Evolutionary conservation across 2,329 filamentous ascomycete genomes (phyloP).

Genomic region (Iodosphaeria phyllophila): DNA sequence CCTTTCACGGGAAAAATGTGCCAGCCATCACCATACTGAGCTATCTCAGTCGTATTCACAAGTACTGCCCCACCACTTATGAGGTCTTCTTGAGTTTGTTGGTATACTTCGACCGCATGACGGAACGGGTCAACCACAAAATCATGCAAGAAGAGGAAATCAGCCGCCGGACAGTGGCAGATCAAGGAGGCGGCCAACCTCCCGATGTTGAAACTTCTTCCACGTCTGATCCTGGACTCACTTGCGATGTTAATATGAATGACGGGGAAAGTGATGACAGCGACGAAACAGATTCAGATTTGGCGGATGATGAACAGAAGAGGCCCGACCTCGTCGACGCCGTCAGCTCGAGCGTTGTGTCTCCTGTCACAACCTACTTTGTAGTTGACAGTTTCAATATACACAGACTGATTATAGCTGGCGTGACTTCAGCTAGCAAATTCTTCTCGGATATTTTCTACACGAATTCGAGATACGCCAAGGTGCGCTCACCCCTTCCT

Average conservation of each 20-base stretch:
- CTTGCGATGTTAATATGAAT: slow-evolving; percentile 17
- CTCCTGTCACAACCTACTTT: no score
- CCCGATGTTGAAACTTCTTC: slow-evolving; percentile 3
- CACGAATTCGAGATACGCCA: slow-evolving; percentile 96
- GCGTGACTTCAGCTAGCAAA: slow-evolving; percentile 95
- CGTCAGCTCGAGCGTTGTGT: slow-evolving; percentile 19
- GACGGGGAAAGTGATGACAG: slow-evolving; percentile 15
- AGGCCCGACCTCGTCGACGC: slow-evolving; percentile 21
- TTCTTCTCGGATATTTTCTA: slow-evolving; percentile 99
- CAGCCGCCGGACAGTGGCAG: slow-evolving; percentile 16
- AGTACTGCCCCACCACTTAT: slow-evolving; percentile 96
- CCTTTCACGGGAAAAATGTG: slow-evolving; percentile 96
- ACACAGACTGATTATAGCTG: slow-evolving; percentile 86
- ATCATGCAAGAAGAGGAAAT: slow-evolving; percentile 49
- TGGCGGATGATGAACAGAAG: slow-evolving; percentile 29
- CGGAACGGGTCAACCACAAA: slow-evolving; percentile 75
- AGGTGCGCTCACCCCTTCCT: slow-evolving; percentile 40
- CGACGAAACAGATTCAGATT: slow-evolving; percentile 29
- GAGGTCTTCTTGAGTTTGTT: slow-evolving; percentile 91
- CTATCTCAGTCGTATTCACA: slow-evolving; percentile 90
- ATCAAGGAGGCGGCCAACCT: not conserved
- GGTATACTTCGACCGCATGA: slow-evolving; percentile 98
- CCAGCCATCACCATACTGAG: slow-evolving; percentile 93
- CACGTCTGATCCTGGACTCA: slow-evolving; percentile 1
- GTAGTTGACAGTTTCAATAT: slow-evolving; percentile 99